phyloP scores from a whole-genome alignment of 1,284 basidiomycete species.

The Schizophyllum commune region DNA sequence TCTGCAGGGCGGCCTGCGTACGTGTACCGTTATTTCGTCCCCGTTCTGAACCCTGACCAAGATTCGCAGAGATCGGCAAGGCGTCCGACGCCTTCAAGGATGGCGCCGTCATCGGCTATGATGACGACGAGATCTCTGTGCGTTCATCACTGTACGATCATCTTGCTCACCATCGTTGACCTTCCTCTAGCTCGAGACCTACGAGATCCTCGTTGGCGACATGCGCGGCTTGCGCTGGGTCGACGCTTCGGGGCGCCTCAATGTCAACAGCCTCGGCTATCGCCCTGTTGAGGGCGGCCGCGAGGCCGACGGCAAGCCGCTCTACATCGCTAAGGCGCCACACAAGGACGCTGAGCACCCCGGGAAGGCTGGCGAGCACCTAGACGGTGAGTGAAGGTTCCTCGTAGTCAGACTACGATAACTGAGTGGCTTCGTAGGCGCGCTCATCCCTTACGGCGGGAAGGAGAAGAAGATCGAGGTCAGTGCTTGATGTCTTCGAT shows the following conservation, averaged over 20 bases:
- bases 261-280: slow-evolving; percentile 33
- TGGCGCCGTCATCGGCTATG: slow-evolving; percentile 57
- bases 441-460: slow-evolving; percentile 44
- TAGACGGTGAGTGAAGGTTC: slow-evolving; percentile 35
- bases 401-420: neutral
- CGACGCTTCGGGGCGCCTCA: slow-evolving; percentile 34
- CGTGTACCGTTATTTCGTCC: slow-evolving; percentile 22
- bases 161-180: slow-evolving; percentile 14
- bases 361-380: slow-evolving; percentile 52
- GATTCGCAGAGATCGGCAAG: slow-evolving; percentile 53
- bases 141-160: slow-evolving; percentile 29
- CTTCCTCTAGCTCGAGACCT: slow-evolving; percentile 40
- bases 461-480: slow-evolving; percentile 41
- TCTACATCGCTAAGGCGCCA: slow-evolving; percentile 54
- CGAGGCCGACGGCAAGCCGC: slow-evolving; percentile 50
- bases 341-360: slow-evolving; percentile 47
- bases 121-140: slow-evolving; percentile 36
- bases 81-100: slow-evolving; percentile 46
- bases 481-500: slow-evolving; percentile 7
- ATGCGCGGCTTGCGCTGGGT: slow-evolving; percentile 54
- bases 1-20: slow-evolving; percentile 46
- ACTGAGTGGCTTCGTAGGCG: slow-evolving; percentile 22
- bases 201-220: slow-evolving; percentile 65
- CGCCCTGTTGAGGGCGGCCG: slow-evolving; percentile 60
- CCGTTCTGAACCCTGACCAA: neutral